These are phyloP conservation scores for Acanthochlamys bracteata DNA, from an alignment of 106 monocot species.

Conservation along the genomic window DNA sequence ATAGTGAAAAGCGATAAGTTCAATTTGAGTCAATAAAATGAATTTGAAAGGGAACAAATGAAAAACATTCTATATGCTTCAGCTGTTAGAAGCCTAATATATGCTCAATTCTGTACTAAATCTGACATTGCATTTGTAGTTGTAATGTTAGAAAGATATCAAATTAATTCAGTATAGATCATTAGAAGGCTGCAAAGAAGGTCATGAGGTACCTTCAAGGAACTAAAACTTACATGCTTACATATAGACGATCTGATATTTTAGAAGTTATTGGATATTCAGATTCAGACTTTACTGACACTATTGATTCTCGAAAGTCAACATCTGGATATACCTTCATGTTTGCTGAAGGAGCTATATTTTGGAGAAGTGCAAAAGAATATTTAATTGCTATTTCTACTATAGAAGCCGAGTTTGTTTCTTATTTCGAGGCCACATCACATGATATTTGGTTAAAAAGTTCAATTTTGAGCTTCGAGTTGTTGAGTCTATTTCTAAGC, in stretches of 20 bases:
- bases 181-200: not conserved
- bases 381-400: not conserved
- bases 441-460: not conserved
- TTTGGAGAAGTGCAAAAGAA: not conserved
- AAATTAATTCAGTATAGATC: not conserved
- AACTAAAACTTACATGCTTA: not conserved
- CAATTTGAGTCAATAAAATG: not conserved
- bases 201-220: not conserved
- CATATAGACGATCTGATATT: not conserved
- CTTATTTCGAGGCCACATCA: not conserved
- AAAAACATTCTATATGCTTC: no score
- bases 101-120: no score
- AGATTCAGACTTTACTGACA: not conserved
- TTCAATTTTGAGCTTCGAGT: not conserved
- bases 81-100: no score
- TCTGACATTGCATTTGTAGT: no score
- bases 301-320: not conserved
- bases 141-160: not conserved
- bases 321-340: not conserved
- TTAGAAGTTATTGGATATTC: not conserved
- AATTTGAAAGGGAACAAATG: not conserved
- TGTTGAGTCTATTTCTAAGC: not conserved
- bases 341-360: not conserved
- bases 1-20: not conserved
- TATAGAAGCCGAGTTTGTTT: not conserved